Conservation (phyloP, 106 monocot genomes). For the Dendrobium nobile region DNA sequence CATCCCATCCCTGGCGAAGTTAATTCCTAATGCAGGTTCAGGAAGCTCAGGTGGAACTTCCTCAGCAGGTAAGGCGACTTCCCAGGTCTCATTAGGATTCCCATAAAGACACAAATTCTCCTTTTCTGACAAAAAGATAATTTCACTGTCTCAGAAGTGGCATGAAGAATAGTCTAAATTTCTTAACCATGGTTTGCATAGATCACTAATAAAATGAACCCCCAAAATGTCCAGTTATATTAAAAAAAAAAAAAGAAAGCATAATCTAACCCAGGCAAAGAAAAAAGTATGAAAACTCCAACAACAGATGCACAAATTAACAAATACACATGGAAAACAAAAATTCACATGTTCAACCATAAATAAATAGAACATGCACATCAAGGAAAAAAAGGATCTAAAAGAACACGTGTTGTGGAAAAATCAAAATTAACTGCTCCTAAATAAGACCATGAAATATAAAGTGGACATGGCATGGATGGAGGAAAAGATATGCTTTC, state of each 20-base stretch:
- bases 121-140: constrained; percentile 6
- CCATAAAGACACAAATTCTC: constrained; percentile 12
- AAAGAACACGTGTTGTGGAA: background rate
- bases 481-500: background rate
- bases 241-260: background rate
- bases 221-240: background rate
- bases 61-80: constrained; percentile 7
- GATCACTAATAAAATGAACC: background rate
- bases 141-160: constrained; percentile 20
- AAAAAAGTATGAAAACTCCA: background rate
- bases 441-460: background rate
- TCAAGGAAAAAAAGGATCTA: background rate
- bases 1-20: constrained; percentile 11
- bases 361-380: background rate
- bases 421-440: background rate
- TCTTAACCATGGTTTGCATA: constrained; percentile 2
- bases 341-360: background rate
- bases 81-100: constrained; percentile 11
- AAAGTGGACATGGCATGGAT: background rate
- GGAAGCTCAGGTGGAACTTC: constrained; percentile 9
- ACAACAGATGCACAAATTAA: background rate
- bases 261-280: background rate
- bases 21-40: constrained; percentile 13
- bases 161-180: background rate
- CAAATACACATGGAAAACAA: background rate